These are phyloP conservation scores for Boletus sp. DNA, from an alignment of 768 basidiomycete species.

Conservation along the genomic window DNA sequence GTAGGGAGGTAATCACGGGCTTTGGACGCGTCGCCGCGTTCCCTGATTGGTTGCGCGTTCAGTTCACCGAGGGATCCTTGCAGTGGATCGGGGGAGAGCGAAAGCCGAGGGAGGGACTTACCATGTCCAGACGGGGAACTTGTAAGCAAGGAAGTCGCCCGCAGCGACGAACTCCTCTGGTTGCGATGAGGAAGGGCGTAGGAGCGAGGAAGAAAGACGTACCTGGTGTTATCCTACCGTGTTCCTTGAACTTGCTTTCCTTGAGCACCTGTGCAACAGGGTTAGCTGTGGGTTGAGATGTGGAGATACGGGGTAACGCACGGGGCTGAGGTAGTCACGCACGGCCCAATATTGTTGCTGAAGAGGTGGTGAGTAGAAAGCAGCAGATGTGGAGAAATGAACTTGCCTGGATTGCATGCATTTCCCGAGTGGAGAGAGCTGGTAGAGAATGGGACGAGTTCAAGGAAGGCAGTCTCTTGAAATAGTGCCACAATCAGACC, in stretches of 20 bases:
- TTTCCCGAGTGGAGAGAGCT: conserved; percentile 17
- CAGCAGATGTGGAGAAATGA: background rate
- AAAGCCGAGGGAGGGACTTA: conserved; percentile 34
- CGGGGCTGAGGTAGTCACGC: conserved; percentile 90
- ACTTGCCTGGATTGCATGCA: conserved; percentile 50
- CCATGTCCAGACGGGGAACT: conserved; percentile 99
- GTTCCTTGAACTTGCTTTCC: conserved; percentile 99
- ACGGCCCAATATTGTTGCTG: conserved; percentile 93
- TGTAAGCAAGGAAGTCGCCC: conserved; percentile 95
- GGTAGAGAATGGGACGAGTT: conserved; percentile 10
- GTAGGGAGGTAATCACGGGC: conserved; percentile 87
- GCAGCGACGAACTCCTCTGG: conserved; percentile 97
- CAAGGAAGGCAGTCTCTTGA: conserved; percentile 16
- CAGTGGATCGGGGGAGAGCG: background rate
- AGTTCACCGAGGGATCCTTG: background rate
- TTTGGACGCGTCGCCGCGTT: conserved; percentile 85
- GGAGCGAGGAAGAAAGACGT: conserved; percentile 20
- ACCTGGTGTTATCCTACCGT: conserved; percentile 95
- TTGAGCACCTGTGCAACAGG: conserved; percentile 70
- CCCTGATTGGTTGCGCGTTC: conserved; percentile 56
- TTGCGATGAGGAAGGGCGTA: background rate
- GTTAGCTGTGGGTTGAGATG: conserved; percentile 26
- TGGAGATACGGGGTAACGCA: conserved; percentile 38
- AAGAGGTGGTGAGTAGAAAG: background rate
- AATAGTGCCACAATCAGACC: conserved; percentile 29